Base-by-base conservation (phyloP, 2,329 filamentous ascomycete genomes). In the Nemania diffusa region DNA sequence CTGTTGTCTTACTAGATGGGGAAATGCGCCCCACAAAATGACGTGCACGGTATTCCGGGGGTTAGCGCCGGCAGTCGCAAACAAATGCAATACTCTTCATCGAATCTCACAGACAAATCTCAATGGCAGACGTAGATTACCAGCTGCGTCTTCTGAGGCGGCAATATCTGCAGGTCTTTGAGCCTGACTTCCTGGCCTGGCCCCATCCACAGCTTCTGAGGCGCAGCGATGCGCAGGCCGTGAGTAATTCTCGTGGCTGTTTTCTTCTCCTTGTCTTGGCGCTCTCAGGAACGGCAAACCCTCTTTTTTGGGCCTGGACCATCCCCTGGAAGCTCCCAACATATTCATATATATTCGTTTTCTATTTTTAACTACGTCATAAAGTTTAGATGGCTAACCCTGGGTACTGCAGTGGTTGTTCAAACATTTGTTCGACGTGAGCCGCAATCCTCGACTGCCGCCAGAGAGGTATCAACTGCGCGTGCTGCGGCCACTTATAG, bases 391-490 rank as follows among this genome's bases (percentile, higher is more conserved):
- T 40, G 5, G 37, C 37, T 40, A 13, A 40, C 37, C 2, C 15
- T 40, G 37, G 17, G 37, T 17, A 13, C 17, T 40, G 37, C 17
- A 40, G 37, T 78, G 75, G 73, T 22, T 92, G 48, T 89, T 85
- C 75, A 78, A 82, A 68, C 80, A 84, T 62, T 81, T 91, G 73
- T 91, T 92, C 76, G 81, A 89, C 71, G 76, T 80, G 53, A 57
- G 51, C 32, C 80, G 83, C 37, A 79, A 75, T 2, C 74, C 83
- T 58, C 79, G 77, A 52, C 83, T 84, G 56, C 89, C 89, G 32
- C 86, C 88, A n/a, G 79, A 83, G 44, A 78, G 83, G 32, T 92
- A 92, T 75, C 87, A 86, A 72, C 78, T 84, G 34, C 84, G 86
- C 59, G 84, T 91, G 0, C 76, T 92, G 59, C 90, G 90, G 74